These are phyloP conservation scores for Naganishia friedmannii DNA, from an alignment of 768 basidiomycete species.

Conservation along the genomic window DNA sequence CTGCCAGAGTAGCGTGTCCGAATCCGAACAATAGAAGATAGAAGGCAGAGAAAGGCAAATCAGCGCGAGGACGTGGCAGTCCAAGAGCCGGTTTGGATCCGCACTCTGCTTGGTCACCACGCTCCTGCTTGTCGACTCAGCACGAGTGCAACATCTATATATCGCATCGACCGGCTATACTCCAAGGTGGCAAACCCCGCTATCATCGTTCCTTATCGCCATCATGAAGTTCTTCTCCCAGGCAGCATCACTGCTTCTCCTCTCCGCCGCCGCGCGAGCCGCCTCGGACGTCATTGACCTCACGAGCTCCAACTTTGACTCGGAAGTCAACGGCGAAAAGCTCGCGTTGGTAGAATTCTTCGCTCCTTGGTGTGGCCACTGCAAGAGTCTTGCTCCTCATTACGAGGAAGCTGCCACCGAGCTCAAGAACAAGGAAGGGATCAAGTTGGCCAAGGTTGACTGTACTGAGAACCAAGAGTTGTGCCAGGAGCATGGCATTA, in stretches of 20 bases:
- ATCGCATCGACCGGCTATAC: background rate
- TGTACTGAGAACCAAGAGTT: conserved; percentile 91
- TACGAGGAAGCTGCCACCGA: conserved; percentile 86
- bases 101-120: conserved; percentile 11
- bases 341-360: conserved; percentile 79
- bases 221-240: conserved; percentile 18
- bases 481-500: conserved; percentile 79
- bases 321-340: conserved; percentile 63
- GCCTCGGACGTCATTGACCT: conserved; percentile 77
- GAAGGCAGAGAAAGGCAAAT: background rate
- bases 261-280: conserved; percentile 41
- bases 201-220: background rate
- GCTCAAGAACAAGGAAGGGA: conserved; percentile 75
- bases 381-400: conserved; percentile 86
- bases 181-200: background rate
- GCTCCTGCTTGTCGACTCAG: conserved; percentile 3
- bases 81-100: conserved; percentile 5
- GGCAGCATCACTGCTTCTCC: conserved; percentile 18
- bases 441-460: conserved; percentile 93
- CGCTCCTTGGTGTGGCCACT: conserved; percentile 69
- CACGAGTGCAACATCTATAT: conserved; percentile 9
- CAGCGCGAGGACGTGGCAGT: conserved; percentile 15
- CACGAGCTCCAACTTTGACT: conserved; percentile 67
- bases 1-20: background rate
- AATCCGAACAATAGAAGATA: conserved; percentile 3